Evolutionary conservation across 495 filamentous ascomycete genomes (phyloP).

Genomic region (Aspergillus baeticus): DNA sequence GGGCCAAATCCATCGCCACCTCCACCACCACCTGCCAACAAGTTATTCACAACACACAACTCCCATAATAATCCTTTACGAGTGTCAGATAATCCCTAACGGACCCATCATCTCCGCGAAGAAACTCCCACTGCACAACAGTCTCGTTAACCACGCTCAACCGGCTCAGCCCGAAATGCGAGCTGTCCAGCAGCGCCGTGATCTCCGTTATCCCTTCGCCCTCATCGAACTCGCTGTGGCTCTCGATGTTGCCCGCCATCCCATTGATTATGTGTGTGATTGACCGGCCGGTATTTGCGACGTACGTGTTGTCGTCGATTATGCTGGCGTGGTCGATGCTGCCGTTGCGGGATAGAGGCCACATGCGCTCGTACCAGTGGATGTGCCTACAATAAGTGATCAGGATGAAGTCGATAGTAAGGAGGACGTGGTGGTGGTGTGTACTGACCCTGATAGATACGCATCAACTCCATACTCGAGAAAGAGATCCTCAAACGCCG

Average conservation of each 20-base stretch:
- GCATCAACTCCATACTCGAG: conserved; percentile 58
- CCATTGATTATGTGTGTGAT: conserved; percentile 52
- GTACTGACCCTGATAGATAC: conserved; percentile 42
- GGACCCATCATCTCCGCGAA: conserved; percentile 42
- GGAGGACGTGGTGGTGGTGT: not conserved
- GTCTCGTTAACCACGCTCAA: conserved; percentile 43
- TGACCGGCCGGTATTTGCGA: conserved; percentile 39
- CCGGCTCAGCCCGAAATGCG: conserved; percentile 50
- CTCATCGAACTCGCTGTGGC: conserved; percentile 34
- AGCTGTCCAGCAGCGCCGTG: conserved; percentile 46
- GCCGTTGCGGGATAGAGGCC: conserved; percentile 30
- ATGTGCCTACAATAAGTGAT: conserved; percentile 36
- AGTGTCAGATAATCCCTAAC: conserved; percentile 39
- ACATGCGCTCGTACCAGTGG: conserved; percentile 54
- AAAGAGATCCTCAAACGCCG: conserved; percentile 54
- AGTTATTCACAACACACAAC: not conserved
- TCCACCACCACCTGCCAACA: too few species aligned
- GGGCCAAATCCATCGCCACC: too few species aligned
- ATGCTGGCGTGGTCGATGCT: conserved; percentile 38
- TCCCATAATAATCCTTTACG: conserved; percentile 1
- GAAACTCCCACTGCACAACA: conserved; percentile 43
- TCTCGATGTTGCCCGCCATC: conserved; percentile 46
- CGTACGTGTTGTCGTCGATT: conserved; percentile 42
- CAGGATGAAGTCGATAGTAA: not conserved
- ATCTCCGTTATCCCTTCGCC: conserved; percentile 36